Evolutionary conservation across 306 rosid genomes (phyloP).

Genomic region (Malus domestica): DNA sequence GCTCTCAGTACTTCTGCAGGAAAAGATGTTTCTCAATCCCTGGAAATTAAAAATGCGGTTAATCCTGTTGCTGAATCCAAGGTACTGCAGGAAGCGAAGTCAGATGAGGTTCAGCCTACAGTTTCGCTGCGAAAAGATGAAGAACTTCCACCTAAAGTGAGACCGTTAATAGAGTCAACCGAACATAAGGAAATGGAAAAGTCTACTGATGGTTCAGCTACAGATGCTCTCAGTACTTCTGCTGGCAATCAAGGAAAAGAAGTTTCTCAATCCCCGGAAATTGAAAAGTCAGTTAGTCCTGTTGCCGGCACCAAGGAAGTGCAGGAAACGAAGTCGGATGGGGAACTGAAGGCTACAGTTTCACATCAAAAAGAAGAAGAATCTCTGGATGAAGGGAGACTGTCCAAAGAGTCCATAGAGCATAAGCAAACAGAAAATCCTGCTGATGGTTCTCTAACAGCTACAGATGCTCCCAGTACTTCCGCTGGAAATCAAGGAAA

Average conservation of each 20-base stretch:
- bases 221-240: neutral
- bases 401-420: conserved; percentile 5
- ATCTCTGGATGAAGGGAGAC: conserved; percentile 6
- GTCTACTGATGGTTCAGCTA: neutral
- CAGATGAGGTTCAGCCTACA: conserved; percentile 15
- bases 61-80: conserved; percentile 18
- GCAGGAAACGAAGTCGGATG: conserved; percentile 21
- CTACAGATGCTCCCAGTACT: neutral
- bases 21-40: conserved; percentile 6
- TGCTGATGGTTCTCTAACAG: neutral
- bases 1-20: neutral
- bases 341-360: conserved; percentile 6
- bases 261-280: conserved; percentile 1
- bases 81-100: conserved; percentile 14
- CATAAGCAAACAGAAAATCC: neutral
- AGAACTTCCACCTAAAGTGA: conserved; percentile 10
- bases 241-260: neutral
- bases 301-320: conserved; percentile 4
- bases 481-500: neutral
- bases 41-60: neutral
- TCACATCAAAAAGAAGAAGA: conserved; percentile 20
- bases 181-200: neutral
- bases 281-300: conserved; percentile 18
- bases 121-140: conserved; percentile 20
- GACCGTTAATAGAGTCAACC: conserved; percentile 1